Base-by-base conservation (phyloP, 352 stramenopile genomes). In the Pythium apleroticum region DNA sequence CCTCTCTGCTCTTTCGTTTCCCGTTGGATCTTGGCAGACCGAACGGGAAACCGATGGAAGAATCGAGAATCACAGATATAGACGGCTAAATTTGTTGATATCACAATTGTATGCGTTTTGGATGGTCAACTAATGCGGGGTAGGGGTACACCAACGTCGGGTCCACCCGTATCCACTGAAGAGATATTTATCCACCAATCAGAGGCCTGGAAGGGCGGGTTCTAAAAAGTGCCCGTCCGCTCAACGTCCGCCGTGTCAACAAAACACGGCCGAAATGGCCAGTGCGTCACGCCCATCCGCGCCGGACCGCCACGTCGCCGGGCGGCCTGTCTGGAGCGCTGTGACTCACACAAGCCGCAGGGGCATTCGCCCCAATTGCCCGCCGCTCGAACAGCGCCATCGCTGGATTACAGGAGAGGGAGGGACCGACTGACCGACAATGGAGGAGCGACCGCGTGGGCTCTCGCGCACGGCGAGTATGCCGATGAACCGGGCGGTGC, bases 381-480 rank as follows among this genome's bases (percentile, higher is more conserved):
- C 35, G 35, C 15, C 15, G 35, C 12, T 41, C 5, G 5, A 12
- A 41, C 14, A 17, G 35, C 35, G 35, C 35, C 35, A 37, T 37
- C 31, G 8, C 31, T 14, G 31, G 10, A 11, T 46, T 46, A 20
- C 37, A 46, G n/a, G 19, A 46, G 19, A 4, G 14, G 2, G n/a
- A n/a, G 30, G 30, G 5, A 33, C 10, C 10, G 19, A 25, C 5
- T 22, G 25, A 9, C 6, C 20, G 35, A 28, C 24, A 8, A 71
- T 66, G 57, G 52, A 53, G 10, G 39, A 65, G 15, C 65, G 65
- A 4, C 25, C 30, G 7, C 43, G 45, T 0, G 46, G 52, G 11
- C 45, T 71, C 52, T 59, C 52, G 53, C 62, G 63, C 35, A 39
- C 65, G 24, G 33, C 65, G 30, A 72, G 65, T 41, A 65, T 58